A percentile compares a stretch with the other conserved stretches of the same genome.
Evolutionary conservation across 2,329 filamentous ascomycete genomes (phyloP).

Genomic region (Colletotrichum plurivorum): DNA sequence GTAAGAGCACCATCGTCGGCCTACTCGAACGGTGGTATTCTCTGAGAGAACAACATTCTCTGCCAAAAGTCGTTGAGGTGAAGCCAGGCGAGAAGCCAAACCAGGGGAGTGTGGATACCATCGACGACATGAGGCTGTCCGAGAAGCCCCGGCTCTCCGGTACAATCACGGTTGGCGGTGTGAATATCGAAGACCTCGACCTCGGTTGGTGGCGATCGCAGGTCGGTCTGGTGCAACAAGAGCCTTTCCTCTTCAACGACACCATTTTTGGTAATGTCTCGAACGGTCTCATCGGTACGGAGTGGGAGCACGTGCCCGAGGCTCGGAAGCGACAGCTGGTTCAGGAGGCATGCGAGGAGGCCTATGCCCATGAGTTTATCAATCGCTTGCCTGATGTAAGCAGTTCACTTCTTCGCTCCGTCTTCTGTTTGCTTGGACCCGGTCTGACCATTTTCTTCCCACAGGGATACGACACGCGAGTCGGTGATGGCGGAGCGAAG

Average conservation of each 20-base stretch:
- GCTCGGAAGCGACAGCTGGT: conserved; percentile 58
- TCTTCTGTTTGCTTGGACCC: neutral
- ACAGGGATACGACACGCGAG: conserved; percentile 66
- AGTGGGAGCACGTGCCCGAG: conserved; percentile 54
- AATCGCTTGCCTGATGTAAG: conserved; percentile 58
- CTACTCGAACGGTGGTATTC: conserved; percentile 58
- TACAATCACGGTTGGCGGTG: conserved; percentile 38
- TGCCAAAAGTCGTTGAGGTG: conserved; percentile 25
- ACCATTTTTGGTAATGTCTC: conserved; percentile 65
- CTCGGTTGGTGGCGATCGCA: conserved; percentile 60
- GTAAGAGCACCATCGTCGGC: conserved; percentile 60
- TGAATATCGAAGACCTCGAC: conserved; percentile 42
- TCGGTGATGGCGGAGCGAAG: conserved; percentile 72
- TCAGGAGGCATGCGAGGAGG: conserved; percentile 63
- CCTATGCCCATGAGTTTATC: conserved; percentile 69
- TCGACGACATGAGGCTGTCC: conserved; percentile 15
- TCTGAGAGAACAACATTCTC: conserved; percentile 39
- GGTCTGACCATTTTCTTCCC: neutral
- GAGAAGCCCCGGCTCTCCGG: conserved; percentile 25
- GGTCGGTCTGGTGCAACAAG: conserved; percentile 68
- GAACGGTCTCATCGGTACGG: conserved; percentile 56
- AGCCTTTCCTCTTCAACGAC: conserved; percentile 69
- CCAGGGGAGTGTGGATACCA: conserved; percentile 6
- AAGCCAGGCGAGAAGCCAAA: conserved; percentile 12
- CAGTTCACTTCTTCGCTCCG: neutral